A percentile compares a stretch with the other conserved stretches of the same genome.
Evolutionary conservation across 768 basidiomycete genomes (phyloP).

Genomic region (Pleurotus ostreatus): DNA sequence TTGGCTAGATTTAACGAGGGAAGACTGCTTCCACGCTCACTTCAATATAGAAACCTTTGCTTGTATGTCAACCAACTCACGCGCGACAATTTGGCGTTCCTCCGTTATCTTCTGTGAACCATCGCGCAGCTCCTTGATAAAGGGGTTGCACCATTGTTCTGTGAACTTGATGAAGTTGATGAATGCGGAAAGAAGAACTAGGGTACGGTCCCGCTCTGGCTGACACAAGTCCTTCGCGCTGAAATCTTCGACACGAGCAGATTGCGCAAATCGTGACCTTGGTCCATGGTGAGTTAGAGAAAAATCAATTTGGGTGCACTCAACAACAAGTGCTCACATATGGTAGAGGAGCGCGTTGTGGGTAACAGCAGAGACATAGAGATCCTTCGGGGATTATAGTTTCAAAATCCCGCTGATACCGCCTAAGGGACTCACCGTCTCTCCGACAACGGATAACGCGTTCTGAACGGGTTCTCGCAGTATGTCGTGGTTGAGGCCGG

Average conservation of each 20-base stretch:
- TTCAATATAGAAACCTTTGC: constrained; percentile 50
- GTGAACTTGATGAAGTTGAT: constrained; percentile 94
- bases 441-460: constrained; percentile 45
- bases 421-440: constrained; percentile 35
- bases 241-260: constrained; percentile 76
- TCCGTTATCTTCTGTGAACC: constrained; percentile 51
- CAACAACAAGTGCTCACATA: constrained; percentile 38
- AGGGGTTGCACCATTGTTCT: constrained; percentile 61
- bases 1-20: neutral
- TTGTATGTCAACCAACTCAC: constrained; percentile 45
- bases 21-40: constrained; percentile 31
- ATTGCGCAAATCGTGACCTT: constrained; percentile 67
- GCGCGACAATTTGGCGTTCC: constrained; percentile 56
- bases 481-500: constrained; percentile 52
- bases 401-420: neutral
- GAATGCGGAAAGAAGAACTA: constrained; percentile 76
- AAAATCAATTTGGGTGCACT: neutral
- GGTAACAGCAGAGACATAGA: constrained; percentile 55
- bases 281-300: neutral
- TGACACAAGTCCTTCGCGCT: constrained; percentile 66
- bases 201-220: constrained; percentile 74
- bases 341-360: constrained; percentile 69
- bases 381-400: constrained; percentile 42
- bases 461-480: constrained; percentile 58
- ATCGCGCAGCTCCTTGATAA: constrained; percentile 59